A percentile compares a stretch with the other conserved stretches of the same genome.
These are phyloP conservation scores for Pseudogymnoascus sp. DNA, from an alignment of 2,329 filamentous ascomycete species.

Conservation along the genomic window DNA sequence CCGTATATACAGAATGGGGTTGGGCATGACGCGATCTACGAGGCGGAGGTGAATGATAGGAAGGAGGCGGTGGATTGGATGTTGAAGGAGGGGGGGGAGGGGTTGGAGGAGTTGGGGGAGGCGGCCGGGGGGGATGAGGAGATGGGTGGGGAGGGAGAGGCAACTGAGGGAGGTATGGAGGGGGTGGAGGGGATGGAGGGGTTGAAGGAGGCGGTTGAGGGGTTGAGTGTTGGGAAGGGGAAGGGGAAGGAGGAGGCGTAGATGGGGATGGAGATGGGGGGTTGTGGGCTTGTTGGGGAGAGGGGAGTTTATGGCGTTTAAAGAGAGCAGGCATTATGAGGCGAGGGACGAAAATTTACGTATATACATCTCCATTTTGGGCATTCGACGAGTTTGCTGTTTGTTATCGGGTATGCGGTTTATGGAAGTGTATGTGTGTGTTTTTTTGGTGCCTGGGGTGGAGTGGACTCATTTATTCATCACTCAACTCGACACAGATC, in stretches of 20 bases:
- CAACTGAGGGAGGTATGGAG: conserved; percentile 8
- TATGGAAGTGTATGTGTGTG: background rate
- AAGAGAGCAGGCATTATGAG: background rate
- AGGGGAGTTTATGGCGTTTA: background rate
- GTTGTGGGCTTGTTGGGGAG: background rate
- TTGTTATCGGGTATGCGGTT: too few relatives aligned
- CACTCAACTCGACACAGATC: background rate
- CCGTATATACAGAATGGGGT: conserved; percentile 72
- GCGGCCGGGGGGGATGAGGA: conserved; percentile 12
- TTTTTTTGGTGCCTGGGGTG: background rate
- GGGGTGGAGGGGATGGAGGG: background rate
- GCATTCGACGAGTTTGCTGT: background rate
- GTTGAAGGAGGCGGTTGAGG: background rate
- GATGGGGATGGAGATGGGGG: background rate
- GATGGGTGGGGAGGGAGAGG: conserved; percentile 17
- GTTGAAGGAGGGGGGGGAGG: conserved; percentile 32
- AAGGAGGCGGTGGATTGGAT: conserved; percentile 52
- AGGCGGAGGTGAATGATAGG: conserved; percentile 64
- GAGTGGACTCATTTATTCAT: background rate
- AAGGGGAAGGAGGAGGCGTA: background rate
- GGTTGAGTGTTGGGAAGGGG: background rate
- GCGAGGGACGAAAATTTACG: background rate
- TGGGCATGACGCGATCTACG: conserved; percentile 71
- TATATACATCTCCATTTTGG: background rate
- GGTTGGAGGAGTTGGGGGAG: conserved; percentile 30